These are phyloP conservation scores for Polyplosphaeria fusca DNA, from an alignment of 495 filamentous ascomycete genomes.

Conservation along the genomic window DNA sequence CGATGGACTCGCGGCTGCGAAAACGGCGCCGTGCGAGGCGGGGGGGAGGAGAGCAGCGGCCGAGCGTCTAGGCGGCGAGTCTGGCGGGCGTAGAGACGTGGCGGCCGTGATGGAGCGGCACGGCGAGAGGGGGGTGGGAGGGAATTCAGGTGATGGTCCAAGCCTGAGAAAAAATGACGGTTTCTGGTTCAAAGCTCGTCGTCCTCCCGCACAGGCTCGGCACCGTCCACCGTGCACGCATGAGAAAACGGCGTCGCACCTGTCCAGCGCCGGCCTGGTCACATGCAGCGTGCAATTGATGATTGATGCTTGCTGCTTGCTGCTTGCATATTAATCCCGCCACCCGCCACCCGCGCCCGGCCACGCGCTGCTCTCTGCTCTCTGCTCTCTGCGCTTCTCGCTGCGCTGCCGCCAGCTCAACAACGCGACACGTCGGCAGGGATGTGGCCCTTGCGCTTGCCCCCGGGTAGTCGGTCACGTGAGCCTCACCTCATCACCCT, in stretches of 20 bases:
- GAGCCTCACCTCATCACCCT: no score
- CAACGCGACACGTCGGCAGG: slow-evolving; percentile 10
- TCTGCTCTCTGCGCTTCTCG: no score
- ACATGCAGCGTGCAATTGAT: no score
- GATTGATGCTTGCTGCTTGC: no score
- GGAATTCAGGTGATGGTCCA: slow-evolving; percentile 6
- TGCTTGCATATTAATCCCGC: no score
- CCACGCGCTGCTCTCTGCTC: no score
- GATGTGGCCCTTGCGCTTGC: no score
- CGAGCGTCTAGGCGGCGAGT: not conserved
- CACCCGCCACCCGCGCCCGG: no score
- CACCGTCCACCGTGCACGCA: no score
- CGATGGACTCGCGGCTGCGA: slow-evolving; percentile 22
- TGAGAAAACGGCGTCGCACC: no score
- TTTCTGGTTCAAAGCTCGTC: slow-evolving; percentile 14
- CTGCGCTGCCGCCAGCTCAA: slow-evolving; percentile 13
- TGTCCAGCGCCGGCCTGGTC: no score
- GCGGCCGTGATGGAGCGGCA: slow-evolving; percentile 7
- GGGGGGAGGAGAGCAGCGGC: not conserved
- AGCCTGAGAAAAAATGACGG: slow-evolving; percentile 32
- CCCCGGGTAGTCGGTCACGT: no score
- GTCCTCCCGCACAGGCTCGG: slow-evolving; percentile 7
- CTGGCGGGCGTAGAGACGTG: not conserved
- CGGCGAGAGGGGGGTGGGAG: slow-evolving; percentile 13
- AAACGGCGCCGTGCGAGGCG: not conserved